Evolutionary conservation across 768 basidiomycete genomes (phyloP), one percentile per base, ranked within the genome.

Genomic region (Leccinum longicurvipes): DNA sequence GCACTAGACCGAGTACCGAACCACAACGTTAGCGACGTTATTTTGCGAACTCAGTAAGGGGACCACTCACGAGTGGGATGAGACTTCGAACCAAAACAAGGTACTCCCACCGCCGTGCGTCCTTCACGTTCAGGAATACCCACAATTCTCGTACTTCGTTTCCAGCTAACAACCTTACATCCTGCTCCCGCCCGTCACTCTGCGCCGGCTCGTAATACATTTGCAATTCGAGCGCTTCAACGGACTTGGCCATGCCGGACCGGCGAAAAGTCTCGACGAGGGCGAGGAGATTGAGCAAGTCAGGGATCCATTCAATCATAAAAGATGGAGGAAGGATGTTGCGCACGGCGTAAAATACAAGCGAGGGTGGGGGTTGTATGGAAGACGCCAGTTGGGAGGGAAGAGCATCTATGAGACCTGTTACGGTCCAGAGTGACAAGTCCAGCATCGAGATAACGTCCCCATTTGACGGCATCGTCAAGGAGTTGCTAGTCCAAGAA

Each of bases 401-500:
- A 23, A 53, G 54, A 12, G 4, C 24, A 7, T 54, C 54, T 31
- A 63, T 0, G 39, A 47, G 39, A 49, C 61, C 66, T 68, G 50
- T 9, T 17, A 8, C 31, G n/a, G 91, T 93, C 3, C 91, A 93
- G 73, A 88, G 86, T 59, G 91, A 93, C 80, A 93, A 93, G 70
- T 91, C 91, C 1, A 88, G 84, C 70, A 91, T 94, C 24, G 92
- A 94, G 70, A 93, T 95, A 53, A 94, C 92, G 3, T 87, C 86
- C 54, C 92, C 92, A 2, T 93, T 80, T 63, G 87, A 92, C 41
- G 92, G 92, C 6, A 74, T 84, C 29, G 74, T 94, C 47, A 84
- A 80, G 58, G 79, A 88, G 59, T 71, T 93, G 6, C 76, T 91
- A 1, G 90, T 92, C 17, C 73, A 85, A 60, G 90, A 91, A 67